These are phyloP conservation scores for Spergularia marina DNA, from an alignment of 148 eudicot species.

Conservation along the genomic window DNA sequence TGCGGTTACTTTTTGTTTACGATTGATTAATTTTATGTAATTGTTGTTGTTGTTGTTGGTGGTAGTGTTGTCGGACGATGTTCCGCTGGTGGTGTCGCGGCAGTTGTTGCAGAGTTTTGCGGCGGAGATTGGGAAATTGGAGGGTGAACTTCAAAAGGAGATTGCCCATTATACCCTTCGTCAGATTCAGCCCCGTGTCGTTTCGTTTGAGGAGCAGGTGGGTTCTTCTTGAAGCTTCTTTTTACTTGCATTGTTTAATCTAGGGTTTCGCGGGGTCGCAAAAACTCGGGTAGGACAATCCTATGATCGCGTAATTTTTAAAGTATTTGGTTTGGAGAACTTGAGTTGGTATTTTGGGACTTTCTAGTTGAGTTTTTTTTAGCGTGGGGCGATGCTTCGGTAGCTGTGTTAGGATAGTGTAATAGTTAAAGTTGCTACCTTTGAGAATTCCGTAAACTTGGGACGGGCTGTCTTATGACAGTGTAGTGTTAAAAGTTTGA, in stretches of 20 bases:
- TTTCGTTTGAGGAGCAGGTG: conserved; percentile 96
- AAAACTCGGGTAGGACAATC: too few species aligned
- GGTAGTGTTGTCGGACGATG: conserved; percentile 82
- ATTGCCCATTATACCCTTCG: conserved; percentile 85
- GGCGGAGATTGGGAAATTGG: conserved; percentile 69
- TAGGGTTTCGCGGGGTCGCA: too few species aligned
- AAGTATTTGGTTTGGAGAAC: too few species aligned
- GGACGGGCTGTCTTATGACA: not conserved
- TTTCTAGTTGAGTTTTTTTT: too few species aligned
- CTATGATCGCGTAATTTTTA: too few species aligned
- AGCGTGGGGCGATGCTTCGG: too few species aligned
- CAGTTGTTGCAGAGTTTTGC: conserved; percentile 87
- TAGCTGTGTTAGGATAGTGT: too few species aligned
- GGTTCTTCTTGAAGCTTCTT: not conserved
- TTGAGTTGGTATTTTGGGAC: too few species aligned
- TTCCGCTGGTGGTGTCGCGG: conserved; percentile 86
- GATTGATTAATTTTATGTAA: not conserved
- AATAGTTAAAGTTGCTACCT: too few species aligned
- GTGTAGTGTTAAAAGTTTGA: not conserved
- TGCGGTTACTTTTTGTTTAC: not conserved
- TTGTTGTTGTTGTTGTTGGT: not conserved
- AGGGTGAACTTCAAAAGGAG: conserved; percentile 80
- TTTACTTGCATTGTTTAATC: too few species aligned
- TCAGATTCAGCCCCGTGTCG: conserved; percentile 96
- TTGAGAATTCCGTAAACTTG: too few species aligned